A percentile compares a stretch with the other conserved stretches of the same genome.
Conservation (phyloP, 129 eudicot species). For the Heracleum sosnowskyi region DNA sequence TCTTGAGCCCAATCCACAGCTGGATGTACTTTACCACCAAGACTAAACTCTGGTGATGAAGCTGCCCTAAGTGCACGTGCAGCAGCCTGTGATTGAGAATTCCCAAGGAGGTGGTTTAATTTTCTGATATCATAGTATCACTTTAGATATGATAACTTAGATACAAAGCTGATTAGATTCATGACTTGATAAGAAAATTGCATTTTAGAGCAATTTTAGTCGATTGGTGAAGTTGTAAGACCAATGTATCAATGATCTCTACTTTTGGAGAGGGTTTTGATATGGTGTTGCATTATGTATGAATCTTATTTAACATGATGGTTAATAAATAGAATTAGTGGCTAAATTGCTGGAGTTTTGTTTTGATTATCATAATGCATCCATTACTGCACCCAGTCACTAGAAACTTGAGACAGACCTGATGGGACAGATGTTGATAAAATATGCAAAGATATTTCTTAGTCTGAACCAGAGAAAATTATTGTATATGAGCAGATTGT, state of each 20-base stretch:
- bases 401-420: neutral
- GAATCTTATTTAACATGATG: neutral
- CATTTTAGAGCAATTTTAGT: constrained; percentile 10
- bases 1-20: constrained; percentile 84
- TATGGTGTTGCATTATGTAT: constrained; percentile 2
- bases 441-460: neutral
- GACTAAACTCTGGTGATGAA: constrained; percentile 52
- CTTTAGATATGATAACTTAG: constrained; percentile 19
- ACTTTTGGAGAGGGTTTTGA: constrained; percentile 2
- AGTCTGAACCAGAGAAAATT: neutral
- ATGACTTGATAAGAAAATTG: constrained; percentile 9
- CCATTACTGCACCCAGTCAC: neutral
- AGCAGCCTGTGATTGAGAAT: constrained; percentile 72
- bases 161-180: constrained; percentile 1
- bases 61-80: constrained; percentile 70
- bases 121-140: constrained; percentile 14
- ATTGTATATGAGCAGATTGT: neutral
- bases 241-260: neutral
- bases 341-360: neutral
- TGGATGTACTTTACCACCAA: constrained; percentile 70
- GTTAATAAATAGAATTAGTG: neutral
- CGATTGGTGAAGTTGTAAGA: constrained; percentile 13
- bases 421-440: neutral
- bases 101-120: constrained; percentile 34
- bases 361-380: neutral